A percentile compares a stretch with the other conserved stretches of the same genome.
These are phyloP conservation scores for Tillandsia leiboldiana DNA, from an alignment of 176 grass and related monocot species.

Conservation along the genomic window DNA sequence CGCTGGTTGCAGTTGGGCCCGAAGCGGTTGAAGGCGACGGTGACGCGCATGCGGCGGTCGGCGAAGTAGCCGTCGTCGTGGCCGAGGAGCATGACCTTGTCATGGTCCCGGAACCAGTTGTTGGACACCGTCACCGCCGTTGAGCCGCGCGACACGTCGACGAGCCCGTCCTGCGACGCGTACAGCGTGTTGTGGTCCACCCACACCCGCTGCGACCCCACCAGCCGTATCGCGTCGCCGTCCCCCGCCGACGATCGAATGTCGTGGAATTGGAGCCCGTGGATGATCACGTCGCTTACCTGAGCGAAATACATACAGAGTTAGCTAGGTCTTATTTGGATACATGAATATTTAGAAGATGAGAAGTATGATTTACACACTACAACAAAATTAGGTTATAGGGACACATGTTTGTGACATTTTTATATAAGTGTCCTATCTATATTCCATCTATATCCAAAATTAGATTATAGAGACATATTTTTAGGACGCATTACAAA, in stretches of 20 bases:
- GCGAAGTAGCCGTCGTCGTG: constrained; percentile 46
- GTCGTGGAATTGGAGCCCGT: constrained; percentile 58
- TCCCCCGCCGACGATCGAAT: constrained; percentile 8
- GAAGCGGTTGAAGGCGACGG: constrained; percentile 73
- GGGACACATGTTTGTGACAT: too few species aligned
- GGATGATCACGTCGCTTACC: constrained; percentile 52
- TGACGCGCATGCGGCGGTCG: constrained; percentile 60
- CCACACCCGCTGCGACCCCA: constrained; percentile 52
- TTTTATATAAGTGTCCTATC: too few species aligned
- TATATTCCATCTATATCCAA: too few species aligned
- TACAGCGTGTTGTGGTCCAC: constrained; percentile 83
- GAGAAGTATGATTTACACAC: too few species aligned
- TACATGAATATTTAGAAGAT: background rate
- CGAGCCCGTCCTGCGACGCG: constrained; percentile 48
- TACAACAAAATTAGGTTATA: too few species aligned
- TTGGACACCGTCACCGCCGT: constrained; percentile 74
- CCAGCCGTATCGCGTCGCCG: constrained; percentile 64
- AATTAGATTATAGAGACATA: too few species aligned
- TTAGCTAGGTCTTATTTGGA: background rate
- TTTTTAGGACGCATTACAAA: too few species aligned
- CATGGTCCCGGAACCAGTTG: constrained; percentile 81
- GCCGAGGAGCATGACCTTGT: constrained; percentile 90
- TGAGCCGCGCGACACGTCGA: constrained; percentile 63
- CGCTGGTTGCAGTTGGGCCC: constrained; percentile 73
- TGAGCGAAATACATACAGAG: background rate